Percentiles rank a stretch among this genome's conserved stretches.
These are phyloP conservation scores for Corylus heterophylla DNA, from an alignment of 306 rosid genomes.

Conservation along the genomic window DNA sequence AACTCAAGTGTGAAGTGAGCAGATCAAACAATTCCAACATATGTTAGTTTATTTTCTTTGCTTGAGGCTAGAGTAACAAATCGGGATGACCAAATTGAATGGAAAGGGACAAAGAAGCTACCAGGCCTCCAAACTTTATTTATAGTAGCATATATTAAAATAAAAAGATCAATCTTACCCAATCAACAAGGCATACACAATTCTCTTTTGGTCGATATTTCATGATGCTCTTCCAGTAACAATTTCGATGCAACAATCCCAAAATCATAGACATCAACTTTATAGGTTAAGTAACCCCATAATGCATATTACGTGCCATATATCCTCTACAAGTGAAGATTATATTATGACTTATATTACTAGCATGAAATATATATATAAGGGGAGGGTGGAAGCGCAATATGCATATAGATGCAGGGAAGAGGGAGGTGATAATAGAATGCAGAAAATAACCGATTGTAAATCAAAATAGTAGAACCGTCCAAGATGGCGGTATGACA, in stretches of 20 bases:
- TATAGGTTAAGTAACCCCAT: slow-evolving; percentile 56
- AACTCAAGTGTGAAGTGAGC: no score
- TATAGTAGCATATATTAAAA: neutral
- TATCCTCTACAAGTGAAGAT: slow-evolving; percentile 52
- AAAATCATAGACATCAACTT: slow-evolving; percentile 69
- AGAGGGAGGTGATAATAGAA: no score
- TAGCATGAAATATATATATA: no score
- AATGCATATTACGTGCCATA: slow-evolving; percentile 82
- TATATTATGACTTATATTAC: no score
- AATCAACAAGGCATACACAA: slow-evolving; percentile 62
- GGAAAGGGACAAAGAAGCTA: slow-evolving; percentile 4
- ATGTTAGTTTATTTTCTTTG: no score
- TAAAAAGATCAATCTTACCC: slow-evolving; percentile 33
- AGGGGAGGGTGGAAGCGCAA: no score
- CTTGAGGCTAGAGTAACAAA: no score
- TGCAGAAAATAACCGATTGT: no score
- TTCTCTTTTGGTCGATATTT: slow-evolving; percentile 45
- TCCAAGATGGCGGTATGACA: no score
- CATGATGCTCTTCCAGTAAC: slow-evolving; percentile 51
- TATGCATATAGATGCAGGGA: no score
- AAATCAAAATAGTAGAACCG: no score
- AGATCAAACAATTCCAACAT: no score
- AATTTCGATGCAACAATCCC: slow-evolving; percentile 62
- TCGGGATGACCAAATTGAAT: neutral
- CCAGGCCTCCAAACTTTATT: neutral